Evolutionary conservation across 495 filamentous ascomycete species (phyloP).

Genomic region (Stereocaulon alpinum): DNA sequence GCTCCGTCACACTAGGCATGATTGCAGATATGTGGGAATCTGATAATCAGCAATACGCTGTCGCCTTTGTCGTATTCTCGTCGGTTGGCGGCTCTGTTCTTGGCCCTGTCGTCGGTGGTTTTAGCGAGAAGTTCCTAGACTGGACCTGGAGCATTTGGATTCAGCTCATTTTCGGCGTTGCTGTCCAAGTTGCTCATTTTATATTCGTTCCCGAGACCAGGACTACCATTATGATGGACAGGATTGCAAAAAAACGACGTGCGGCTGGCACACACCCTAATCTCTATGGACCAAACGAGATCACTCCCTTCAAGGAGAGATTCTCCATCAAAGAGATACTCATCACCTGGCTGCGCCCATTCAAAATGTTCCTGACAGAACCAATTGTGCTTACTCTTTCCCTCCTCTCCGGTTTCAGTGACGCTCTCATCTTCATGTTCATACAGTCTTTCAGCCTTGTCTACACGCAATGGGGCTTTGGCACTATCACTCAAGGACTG

Average conservation of each 20-base stretch:
- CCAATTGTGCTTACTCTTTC: constrained; percentile 51
- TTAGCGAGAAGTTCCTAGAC: constrained; percentile 40
- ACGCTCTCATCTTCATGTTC: constrained; percentile 58
- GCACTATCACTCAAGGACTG: constrained; percentile 39
- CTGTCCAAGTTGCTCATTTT: constrained; percentile 43
- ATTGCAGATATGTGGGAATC: constrained; percentile 53
- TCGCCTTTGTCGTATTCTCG: constrained; percentile 52
- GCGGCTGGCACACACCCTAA: constrained; percentile 42
- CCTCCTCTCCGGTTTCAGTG: constrained; percentile 50
- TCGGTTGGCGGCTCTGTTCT: constrained; percentile 53
- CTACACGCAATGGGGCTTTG: constrained; percentile 50
- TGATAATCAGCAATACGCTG: constrained; percentile 50
- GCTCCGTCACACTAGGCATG: constrained; percentile 54
- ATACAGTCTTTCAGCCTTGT: constrained; percentile 50
- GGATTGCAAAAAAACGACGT: constrained; percentile 45
- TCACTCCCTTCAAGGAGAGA: constrained; percentile 45
- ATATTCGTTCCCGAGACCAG: constrained; percentile 49
- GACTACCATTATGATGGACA: constrained; percentile 50
- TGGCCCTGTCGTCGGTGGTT: constrained; percentile 52
- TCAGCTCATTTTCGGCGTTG: constrained; percentile 47
- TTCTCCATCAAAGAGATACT: constrained; percentile 48
- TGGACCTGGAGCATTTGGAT: constrained; percentile 52
- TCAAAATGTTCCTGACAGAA: constrained; percentile 51
- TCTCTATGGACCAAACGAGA: constrained; percentile 55
- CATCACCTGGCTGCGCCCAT: constrained; percentile 47